Conservation (phyloP, 2,329 filamentous ascomycete species). For the Fusarium caatingaense region DNA sequence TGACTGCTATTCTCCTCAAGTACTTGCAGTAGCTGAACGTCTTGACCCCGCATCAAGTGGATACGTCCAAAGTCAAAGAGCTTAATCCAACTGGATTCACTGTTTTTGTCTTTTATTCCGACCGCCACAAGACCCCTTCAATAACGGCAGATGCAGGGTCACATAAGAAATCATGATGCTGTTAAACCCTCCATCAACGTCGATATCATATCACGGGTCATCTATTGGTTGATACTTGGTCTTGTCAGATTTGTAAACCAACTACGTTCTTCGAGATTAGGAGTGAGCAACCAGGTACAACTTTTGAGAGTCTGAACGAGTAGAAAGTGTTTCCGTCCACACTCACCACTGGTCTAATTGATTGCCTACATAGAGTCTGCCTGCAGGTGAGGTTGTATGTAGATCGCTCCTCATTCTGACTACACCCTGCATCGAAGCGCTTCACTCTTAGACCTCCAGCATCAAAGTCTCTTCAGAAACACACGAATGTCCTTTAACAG, state of each 20-base stretch:
- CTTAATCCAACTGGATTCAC: conserved; percentile 19
- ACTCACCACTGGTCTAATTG: neutral
- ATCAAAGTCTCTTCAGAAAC: neutral
- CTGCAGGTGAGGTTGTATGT: neutral
- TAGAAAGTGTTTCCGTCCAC: neutral
- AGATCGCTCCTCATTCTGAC: neutral
- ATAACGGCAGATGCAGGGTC: neutral
- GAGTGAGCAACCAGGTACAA: neutral
- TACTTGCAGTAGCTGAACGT: conserved; percentile 7
- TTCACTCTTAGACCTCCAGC: neutral
- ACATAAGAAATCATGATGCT: neutral
- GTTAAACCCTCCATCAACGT: neutral
- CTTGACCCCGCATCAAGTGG: conserved; percentile 5
- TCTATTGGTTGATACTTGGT: neutral
- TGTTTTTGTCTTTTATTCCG: neutral
- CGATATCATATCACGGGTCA: neutral
- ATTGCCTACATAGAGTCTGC: neutral
- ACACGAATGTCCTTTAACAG: conserved; percentile 15
- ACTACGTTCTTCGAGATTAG: neutral
- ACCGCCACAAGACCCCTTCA: conserved; percentile 12
- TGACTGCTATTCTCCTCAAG: neutral
- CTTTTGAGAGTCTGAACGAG: neutral
- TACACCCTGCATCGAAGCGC: conserved; percentile 3
- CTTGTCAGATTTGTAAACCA: neutral
- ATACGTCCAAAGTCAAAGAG: conserved; percentile 17